Percentiles rank a stretch among this genome's conserved stretches.
These are phyloP conservation scores for Podospora bellae-mahoneyi DNA, from an alignment of 495 filamentous ascomycete genomes.

Conservation along the genomic window DNA sequence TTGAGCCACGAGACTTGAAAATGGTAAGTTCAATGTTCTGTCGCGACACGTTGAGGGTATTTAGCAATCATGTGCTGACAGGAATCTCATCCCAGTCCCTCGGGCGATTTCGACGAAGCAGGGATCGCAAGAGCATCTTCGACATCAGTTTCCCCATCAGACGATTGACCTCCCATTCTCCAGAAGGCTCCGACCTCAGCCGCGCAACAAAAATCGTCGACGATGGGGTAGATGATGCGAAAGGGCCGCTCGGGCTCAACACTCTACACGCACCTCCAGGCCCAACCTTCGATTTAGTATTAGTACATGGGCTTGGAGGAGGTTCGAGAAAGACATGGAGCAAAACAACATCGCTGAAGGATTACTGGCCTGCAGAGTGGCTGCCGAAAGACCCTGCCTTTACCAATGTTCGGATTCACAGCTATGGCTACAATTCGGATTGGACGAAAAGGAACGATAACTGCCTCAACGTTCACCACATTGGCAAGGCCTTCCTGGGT, in stretches of 20 bases:
- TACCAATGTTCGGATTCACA: conserved; percentile 29
- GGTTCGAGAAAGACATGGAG: conserved; percentile 32
- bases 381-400: conserved; percentile 30
- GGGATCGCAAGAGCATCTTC: too few species aligned
- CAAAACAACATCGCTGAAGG: conserved; percentile 13
- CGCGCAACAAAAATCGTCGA: too few species aligned
- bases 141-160: too few species aligned
- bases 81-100: too few species aligned
- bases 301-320: conserved; percentile 33
- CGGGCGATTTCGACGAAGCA: too few species aligned
- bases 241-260: conserved; percentile 19
- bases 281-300: conserved; percentile 26
- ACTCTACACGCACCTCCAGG: conserved; percentile 23
- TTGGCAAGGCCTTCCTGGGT: conserved; percentile 27
- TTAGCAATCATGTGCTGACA: too few species aligned
- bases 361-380: conserved; percentile 37
- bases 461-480: conserved; percentile 28
- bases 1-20: too few species aligned
- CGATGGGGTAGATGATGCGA: not conserved
- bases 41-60: too few species aligned
- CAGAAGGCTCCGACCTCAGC: too few species aligned
- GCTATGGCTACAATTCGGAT: conserved; percentile 33
- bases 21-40: too few species aligned
- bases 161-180: too few species aligned
- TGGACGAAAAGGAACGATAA: conserved; percentile 21